Evolutionary conservation across 768 basidiomycete species (phyloP).

Genomic region (Podaxis sp.): DNA sequence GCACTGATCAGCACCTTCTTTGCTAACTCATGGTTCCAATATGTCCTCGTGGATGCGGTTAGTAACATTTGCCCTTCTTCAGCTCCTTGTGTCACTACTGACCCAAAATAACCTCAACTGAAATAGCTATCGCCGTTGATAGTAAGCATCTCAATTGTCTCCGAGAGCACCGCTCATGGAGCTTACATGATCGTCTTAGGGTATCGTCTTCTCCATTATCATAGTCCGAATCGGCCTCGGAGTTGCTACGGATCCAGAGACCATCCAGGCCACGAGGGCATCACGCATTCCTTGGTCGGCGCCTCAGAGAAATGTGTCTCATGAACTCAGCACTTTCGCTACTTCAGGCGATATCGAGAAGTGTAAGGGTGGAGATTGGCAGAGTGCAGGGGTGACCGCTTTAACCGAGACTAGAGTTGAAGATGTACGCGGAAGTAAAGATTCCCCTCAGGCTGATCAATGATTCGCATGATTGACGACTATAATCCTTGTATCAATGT

Average conservation of each 20-base stretch:
- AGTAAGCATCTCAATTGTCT: background rate
- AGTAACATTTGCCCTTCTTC: background rate
- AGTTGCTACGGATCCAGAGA: background rate
- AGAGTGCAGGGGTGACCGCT: background rate
- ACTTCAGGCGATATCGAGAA: background rate
- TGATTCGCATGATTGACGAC: background rate
- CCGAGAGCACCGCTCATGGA: no score
- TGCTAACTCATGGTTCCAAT: background rate
- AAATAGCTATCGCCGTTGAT: background rate
- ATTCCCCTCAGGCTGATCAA: background rate
- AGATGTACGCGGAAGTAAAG: background rate
- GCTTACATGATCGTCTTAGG: background rate
- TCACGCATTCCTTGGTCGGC: background rate
- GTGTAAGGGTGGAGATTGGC: background rate
- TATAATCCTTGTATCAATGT: background rate
- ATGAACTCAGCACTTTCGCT: background rate
- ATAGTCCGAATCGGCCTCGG: slow-evolving; percentile 1
- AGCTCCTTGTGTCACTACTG: background rate
- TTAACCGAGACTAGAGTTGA: background rate
- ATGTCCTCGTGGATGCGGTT: background rate
- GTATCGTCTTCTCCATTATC: background rate
- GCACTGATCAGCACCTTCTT: background rate
- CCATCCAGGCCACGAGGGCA: background rate
- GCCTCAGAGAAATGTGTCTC: background rate
- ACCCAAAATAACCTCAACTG: background rate